Conservation (phyloP, 1,139 yeast species). For the Suhomyces ambrosiae region DNA sequence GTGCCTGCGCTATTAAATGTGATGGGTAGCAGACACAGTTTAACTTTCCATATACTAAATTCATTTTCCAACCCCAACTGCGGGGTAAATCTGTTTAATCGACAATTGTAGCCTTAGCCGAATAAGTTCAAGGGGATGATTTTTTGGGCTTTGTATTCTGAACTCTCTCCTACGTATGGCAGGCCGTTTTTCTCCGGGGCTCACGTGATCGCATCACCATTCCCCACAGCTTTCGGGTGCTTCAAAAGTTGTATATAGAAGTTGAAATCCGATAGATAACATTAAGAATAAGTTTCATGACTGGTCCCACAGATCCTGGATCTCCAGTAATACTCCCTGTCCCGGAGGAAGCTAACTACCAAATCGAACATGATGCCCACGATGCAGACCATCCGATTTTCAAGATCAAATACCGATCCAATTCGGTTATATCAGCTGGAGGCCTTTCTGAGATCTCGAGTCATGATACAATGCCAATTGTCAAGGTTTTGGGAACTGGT, state of each 20-base stretch:
- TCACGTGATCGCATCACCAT: neutral
- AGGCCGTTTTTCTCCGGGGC: neutral
- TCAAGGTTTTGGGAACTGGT: conserved; percentile 70
- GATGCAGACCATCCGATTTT: conserved; percentile 25
- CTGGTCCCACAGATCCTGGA: neutral
- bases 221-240: neutral
- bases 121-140: no score
- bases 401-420: conserved; percentile 25
- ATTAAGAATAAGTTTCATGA: no score
- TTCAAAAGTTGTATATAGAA: no score
- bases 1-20: no score
- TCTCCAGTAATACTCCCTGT: conserved; percentile 7
- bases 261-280: no score
- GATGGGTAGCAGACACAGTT: no score
- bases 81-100: no score
- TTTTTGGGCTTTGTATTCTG: no score
- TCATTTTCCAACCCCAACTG: no score
- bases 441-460: conserved; percentile 16
- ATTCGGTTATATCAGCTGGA: conserved; percentile 21
- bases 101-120: no score
- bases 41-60: no score
- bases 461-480: conserved; percentile 33
- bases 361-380: conserved; percentile 21
- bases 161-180: no score
- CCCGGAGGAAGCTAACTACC: conserved; percentile 15